These are phyloP conservation scores for Hanseniaspora lachancei DNA, from an alignment of 805 yeast genomes.

Conservation along the genomic window DNA sequence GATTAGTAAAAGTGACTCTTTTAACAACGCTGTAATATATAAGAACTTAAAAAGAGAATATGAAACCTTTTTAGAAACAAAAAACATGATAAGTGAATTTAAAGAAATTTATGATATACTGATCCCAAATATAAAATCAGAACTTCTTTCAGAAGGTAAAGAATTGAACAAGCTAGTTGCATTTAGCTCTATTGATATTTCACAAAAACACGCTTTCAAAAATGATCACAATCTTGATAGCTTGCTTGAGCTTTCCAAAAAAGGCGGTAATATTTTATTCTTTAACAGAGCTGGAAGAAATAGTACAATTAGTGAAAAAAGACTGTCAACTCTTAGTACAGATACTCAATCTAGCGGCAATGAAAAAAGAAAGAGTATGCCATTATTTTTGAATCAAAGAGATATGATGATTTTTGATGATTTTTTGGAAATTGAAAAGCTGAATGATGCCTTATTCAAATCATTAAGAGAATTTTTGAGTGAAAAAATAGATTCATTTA, in stretches of 20 bases:
- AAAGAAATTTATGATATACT: conserved; percentile 3
- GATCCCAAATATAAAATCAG: conserved; percentile 1
- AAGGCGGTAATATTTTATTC: conserved; percentile 4
- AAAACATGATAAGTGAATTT: conserved; percentile 6
- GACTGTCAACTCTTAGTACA: conserved; percentile 2
- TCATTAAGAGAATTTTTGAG: conserved; percentile 7
- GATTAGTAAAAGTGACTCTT: not conserved
- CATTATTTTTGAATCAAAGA: conserved; percentile 5
- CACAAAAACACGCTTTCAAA: not conserved
- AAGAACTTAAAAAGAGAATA: not conserved
- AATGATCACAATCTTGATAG: not conserved
- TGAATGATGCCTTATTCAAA: conserved; percentile 9
- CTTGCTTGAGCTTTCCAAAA: not conserved
- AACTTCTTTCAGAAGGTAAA: not conserved
- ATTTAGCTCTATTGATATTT: conserved; percentile 1
- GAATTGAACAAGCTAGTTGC: conserved; percentile 4
- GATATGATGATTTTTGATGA: conserved; percentile 12
- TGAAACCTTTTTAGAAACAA: not conserved
- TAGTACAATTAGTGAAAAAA: conserved; percentile 7
- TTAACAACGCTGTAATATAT: not conserved
- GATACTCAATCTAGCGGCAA: not conserved
- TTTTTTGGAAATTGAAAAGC: conserved; percentile 10
- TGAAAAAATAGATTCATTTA: conserved; percentile 6
- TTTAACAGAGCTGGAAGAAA: not conserved
- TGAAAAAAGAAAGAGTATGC: conserved; percentile 1